A percentile compares a stretch with the other conserved stretches of the same genome.
Evolutionary conservation across 148 eudicot genomes (phyloP).

Genomic region (Beta vulgaris): DNA sequence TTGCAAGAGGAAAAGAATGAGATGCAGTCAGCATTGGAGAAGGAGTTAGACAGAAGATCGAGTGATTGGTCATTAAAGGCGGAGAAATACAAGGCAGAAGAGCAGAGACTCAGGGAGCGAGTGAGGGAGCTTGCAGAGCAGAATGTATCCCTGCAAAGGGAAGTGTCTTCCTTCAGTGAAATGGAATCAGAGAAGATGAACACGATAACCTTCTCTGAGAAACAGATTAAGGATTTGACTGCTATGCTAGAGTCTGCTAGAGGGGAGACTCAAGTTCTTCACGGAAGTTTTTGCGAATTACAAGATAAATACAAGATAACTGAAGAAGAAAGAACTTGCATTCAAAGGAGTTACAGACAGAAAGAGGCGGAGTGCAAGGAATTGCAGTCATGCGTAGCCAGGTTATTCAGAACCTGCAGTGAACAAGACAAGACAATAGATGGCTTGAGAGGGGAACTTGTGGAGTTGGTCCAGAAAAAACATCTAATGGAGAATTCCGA

Average conservation of each 20-base stretch:
- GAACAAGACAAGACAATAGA: conserved; percentile 87
- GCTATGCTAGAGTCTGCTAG: conserved; percentile 48
- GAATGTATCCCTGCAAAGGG: conserved; percentile 88
- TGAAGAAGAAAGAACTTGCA: conserved; percentile 57
- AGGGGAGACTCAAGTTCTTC: conserved; percentile 58
- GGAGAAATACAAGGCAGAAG: conserved; percentile 77
- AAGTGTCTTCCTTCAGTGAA: conserved; percentile 67
- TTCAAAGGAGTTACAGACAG: conserved; percentile 50
- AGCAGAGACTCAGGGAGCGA: conserved; percentile 81
- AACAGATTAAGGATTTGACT: conserved; percentile 52
- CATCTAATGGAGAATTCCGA: conserved; percentile 43
- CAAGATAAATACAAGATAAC: conserved; percentile 54
- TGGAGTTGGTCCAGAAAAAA: conserved; percentile 50
- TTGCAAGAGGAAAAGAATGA: conserved; percentile 77
- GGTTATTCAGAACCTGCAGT: conserved; percentile 62
- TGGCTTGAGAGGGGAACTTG: conserved; percentile 59
- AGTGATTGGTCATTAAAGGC: conserved; percentile 78
- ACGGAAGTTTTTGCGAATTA: conserved; percentile 39
- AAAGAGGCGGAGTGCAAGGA: conserved; percentile 82
- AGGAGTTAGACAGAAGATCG: conserved; percentile 88
- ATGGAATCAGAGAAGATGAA: conserved; percentile 44
- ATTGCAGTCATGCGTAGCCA: conserved; percentile 54
- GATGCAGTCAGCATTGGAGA: conserved; percentile 62
- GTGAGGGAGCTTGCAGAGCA: conserved; percentile 94
- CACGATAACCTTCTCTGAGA: conserved; percentile 40